phyloP scores from a whole-genome alignment of 139 green algal genomes.

The Asterochloris sp. region DNA sequence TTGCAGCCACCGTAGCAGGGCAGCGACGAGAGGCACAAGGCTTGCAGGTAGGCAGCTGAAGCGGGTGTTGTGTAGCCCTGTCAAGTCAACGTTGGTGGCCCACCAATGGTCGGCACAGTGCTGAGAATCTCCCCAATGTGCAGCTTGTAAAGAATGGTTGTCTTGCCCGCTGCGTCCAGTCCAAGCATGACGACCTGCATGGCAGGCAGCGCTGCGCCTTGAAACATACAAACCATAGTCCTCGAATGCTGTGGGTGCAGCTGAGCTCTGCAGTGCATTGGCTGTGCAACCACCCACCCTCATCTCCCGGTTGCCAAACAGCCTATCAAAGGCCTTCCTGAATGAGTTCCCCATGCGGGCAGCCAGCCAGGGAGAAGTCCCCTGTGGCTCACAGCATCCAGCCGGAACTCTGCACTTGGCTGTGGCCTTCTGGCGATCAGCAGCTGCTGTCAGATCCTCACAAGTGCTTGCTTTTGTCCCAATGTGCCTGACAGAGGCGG shows the following conservation, averaged over 20 bases:
- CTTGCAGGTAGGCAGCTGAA: too few relatives aligned
- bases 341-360: constrained; percentile 67
- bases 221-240: neutral
- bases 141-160: constrained; percentile 98
- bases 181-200: constrained; percentile 78
- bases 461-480: too few relatives aligned
- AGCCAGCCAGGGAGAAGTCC: neutral
- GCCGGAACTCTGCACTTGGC: too few relatives aligned
- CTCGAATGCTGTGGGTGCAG: neutral
- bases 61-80: neutral
- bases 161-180: constrained; percentile 97
- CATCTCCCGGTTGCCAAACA: constrained; percentile 93
- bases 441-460: too few relatives aligned
- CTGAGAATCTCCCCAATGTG: constrained; percentile 94
- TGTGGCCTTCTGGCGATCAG: too few relatives aligned
- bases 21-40: too few relatives aligned
- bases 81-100: neutral
- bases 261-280: neutral
- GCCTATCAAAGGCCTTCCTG: constrained; percentile 70
- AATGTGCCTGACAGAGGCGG: too few relatives aligned
- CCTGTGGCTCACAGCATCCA: too few relatives aligned
- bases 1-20: too few relatives aligned
- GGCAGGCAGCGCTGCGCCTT: neutral
- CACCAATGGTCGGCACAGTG: constrained; percentile 94
- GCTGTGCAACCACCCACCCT: constrained; percentile 46